phyloP scores from a whole-genome alignment of 2,329 filamentous ascomycete genomes.

The Alternaria triticimaculans region DNA sequence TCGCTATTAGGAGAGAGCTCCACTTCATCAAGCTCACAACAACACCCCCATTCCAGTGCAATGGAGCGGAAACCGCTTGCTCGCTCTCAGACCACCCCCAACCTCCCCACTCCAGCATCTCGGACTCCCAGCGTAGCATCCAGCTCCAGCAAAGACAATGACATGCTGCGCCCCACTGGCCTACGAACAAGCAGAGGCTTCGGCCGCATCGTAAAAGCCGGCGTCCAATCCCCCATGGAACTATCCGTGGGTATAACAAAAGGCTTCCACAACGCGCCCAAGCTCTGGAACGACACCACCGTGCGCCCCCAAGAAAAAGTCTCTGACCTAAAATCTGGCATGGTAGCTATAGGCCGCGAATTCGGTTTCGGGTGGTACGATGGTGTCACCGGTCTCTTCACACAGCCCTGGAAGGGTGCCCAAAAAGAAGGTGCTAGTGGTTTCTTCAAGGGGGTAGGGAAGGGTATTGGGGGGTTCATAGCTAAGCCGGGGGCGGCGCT shows the following conservation, averaged over 20 bases:
- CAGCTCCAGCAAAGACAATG: conserved; percentile 14
- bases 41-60: background rate
- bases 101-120: background rate
- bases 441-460: conserved; percentile 34
- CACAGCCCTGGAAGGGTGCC: conserved; percentile 27
- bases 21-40: background rate
- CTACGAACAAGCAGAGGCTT: conserved; percentile 20
- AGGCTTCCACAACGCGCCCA: conserved; percentile 31
- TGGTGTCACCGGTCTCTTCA: conserved; percentile 29
- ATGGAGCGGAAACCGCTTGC: background rate
- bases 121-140: background rate
- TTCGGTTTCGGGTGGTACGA: conserved; percentile 34
- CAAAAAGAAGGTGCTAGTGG: conserved; percentile 28
- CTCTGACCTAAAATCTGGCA: conserved; percentile 25
- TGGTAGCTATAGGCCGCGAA: conserved; percentile 25
- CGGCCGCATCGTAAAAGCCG: conserved; percentile 10
- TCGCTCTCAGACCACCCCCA: background rate
- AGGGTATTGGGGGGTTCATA: conserved; percentile 32
- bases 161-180: conserved; percentile 30
- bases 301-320: conserved; percentile 26
- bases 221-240: conserved; percentile 21
- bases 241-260: conserved; percentile 21
- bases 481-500: conserved; percentile 29
- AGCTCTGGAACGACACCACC: conserved; percentile 31
- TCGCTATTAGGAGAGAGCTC: background rate